These are phyloP conservation scores for Naganishia friedmannii DNA, from an alignment of 768 basidiomycete species.

Conservation along the genomic window DNA sequence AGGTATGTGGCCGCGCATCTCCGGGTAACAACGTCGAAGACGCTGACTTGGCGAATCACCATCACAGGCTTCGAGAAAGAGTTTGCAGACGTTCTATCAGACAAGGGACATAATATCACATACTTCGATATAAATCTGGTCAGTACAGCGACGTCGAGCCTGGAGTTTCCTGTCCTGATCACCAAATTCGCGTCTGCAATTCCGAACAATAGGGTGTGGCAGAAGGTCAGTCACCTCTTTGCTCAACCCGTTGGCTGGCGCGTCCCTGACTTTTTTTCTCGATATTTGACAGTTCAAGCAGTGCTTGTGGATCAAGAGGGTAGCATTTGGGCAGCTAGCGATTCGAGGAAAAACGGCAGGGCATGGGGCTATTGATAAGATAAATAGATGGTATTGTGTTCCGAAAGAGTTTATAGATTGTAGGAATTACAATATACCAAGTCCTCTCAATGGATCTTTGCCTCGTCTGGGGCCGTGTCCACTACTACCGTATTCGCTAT, in stretches of 20 bases:
- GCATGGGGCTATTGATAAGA: constrained; percentile 70
- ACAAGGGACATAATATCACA: constrained; percentile 69
- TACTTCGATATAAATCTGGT: constrained; percentile 66
- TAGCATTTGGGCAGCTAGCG: constrained; percentile 73
- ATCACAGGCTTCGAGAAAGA: constrained; percentile 58
- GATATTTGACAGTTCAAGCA: constrained; percentile 58
- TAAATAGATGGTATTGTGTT: not conserved
- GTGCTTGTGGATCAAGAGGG: constrained; percentile 59
- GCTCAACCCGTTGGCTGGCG: not conserved
- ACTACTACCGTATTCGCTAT: not conserved
- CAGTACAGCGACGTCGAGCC: not conserved
- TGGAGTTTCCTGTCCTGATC: no score
- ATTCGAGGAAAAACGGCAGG: constrained; percentile 88
- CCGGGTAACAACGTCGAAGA: not conserved
- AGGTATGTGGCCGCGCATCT: constrained; percentile 27
- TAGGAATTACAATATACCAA: constrained; percentile 1
- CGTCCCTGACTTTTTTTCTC: not conserved
- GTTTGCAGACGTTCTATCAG: constrained; percentile 60
- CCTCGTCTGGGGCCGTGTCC: not conserved
- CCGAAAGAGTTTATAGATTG: not conserved
- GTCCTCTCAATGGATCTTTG: constrained; percentile 15
- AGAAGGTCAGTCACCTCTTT: constrained; percentile 29
- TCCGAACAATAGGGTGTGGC: constrained; percentile 36
- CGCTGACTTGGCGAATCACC: not conserved
- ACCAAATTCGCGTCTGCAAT: not conserved